phyloP scores from a whole-genome alignment of 345 rosid genomes.

The Trapa bicornis region DNA sequence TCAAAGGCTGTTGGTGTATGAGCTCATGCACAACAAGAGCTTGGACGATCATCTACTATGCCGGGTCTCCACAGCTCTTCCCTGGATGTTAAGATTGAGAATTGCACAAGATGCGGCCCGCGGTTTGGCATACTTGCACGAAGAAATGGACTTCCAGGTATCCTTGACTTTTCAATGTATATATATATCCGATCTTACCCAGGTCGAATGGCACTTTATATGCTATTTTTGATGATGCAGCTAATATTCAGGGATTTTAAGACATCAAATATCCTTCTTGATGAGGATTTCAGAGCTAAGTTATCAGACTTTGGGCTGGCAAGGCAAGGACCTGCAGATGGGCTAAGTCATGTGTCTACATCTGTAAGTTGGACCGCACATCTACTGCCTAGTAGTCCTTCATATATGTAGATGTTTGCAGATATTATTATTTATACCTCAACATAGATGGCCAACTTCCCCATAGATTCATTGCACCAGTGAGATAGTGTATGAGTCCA shows the following conservation, averaged over 20 bases:
- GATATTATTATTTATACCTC: background rate
- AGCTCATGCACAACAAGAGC: conserved; percentile 84
- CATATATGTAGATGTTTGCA: background rate
- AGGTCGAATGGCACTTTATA: background rate
- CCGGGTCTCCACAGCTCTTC: conserved; percentile 32
- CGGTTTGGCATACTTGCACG: conserved; percentile 89
- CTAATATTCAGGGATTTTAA: conserved; percentile 88
- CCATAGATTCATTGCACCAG: background rate
- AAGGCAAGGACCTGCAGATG: conserved; percentile 85
- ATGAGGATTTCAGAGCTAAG: conserved; percentile 72
- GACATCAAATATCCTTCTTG: conserved; percentile 78
- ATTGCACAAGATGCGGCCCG: conserved; percentile 89
- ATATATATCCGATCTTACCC: background rate
- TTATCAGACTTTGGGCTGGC: conserved; percentile 97
- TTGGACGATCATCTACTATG: conserved; percentile 74
- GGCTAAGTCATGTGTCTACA: conserved; percentile 78
- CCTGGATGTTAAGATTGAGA: conserved; percentile 65
- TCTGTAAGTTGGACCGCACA: conserved; percentile 34
- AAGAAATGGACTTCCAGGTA: conserved; percentile 96
- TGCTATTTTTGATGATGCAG: conserved; percentile 26
- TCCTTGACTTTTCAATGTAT: background rate
- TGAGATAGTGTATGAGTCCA: background rate
- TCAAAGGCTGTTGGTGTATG: conserved; percentile 76
- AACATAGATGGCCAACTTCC: background rate
- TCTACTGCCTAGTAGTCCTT: background rate